A percentile compares a stretch with the other conserved stretches of the same genome.
Evolutionary conservation across 345 rosid species (phyloP).

Genomic region (Trapa incisa): DNA sequence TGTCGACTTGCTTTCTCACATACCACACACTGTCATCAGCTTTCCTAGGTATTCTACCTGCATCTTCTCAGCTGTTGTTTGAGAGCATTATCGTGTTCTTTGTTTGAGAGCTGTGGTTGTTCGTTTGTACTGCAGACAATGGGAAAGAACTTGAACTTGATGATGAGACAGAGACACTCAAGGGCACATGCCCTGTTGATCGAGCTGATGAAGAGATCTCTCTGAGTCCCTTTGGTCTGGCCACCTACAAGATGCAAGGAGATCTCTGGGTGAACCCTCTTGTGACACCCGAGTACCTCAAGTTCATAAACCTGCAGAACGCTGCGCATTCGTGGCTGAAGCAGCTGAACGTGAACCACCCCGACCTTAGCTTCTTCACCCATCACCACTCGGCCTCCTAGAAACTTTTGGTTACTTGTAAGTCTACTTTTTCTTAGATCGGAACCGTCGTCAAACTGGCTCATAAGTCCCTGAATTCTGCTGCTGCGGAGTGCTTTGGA

Average conservation of each 20-base stretch:
- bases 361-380: constrained; percentile 44
- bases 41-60: constrained; percentile 40
- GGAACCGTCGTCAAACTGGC: not conserved
- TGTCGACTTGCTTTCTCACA: constrained; percentile 60
- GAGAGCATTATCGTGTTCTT: not conserved
- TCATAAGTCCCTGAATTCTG: not conserved
- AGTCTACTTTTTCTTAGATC: not conserved
- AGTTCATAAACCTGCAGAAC: constrained; percentile 24
- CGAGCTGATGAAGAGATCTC: constrained; percentile 13
- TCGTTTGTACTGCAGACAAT: not conserved
- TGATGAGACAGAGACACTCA: not conserved
- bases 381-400: constrained; percentile 15
- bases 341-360: constrained; percentile 56
- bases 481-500: not conserved
- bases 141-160: not conserved
- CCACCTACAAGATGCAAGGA: constrained; percentile 58
- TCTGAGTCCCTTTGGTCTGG: constrained; percentile 58
- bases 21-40: constrained; percentile 67
- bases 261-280: constrained; percentile 42
- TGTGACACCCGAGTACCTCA: constrained; percentile 26
- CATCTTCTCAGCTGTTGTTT: not conserved
- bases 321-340: constrained; percentile 83
- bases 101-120: not conserved
- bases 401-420: not conserved
- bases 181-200: not conserved